A percentile compares a stretch with the other conserved stretches of the same genome.
Evolutionary conservation across 257 asterid genomes (phyloP).

Genomic region (Solanum dulcamara): DNA sequence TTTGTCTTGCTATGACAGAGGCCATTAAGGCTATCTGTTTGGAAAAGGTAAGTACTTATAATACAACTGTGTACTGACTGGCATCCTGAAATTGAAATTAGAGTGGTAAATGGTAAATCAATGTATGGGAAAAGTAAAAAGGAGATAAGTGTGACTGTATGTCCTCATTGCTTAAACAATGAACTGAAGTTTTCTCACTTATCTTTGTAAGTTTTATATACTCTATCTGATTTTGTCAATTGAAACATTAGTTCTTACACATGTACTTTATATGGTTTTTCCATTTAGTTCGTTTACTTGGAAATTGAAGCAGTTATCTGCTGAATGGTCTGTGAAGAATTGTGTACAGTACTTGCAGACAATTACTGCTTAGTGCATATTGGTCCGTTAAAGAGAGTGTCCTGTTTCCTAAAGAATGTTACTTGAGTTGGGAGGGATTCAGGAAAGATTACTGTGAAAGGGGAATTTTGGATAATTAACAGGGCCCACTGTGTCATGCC

Average conservation of each 20-base stretch:
- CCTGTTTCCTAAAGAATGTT: not conserved
- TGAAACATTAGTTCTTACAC: not conserved
- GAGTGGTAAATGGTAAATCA: not conserved
- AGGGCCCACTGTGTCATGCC: too few species aligned
- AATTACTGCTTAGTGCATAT: not conserved
- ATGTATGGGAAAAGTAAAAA: not conserved
- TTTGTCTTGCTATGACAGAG: slow-evolving; percentile 77
- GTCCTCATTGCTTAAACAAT: not conserved
- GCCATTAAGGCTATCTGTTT: slow-evolving; percentile 71
- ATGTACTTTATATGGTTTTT: not conserved
- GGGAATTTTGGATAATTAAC: not conserved
- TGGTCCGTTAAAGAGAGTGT: not conserved
- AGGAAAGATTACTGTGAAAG: not conserved
- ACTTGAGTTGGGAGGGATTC: not conserved
- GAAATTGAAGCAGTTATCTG: not conserved
- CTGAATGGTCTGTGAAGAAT: not conserved
- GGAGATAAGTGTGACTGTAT: not conserved
- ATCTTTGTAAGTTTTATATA: not conserved
- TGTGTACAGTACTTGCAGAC: not conserved
- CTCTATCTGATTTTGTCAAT: not conserved
- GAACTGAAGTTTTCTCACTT: not conserved
- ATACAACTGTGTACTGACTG: not conserved
- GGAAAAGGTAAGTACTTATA: slow-evolving; percentile 35
- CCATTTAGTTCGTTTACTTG: not conserved
- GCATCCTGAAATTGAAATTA: not conserved